These are phyloP conservation scores for Calocera cornea DNA, from an alignment of 768 basidiomycete genomes.

Conservation along the genomic window DNA sequence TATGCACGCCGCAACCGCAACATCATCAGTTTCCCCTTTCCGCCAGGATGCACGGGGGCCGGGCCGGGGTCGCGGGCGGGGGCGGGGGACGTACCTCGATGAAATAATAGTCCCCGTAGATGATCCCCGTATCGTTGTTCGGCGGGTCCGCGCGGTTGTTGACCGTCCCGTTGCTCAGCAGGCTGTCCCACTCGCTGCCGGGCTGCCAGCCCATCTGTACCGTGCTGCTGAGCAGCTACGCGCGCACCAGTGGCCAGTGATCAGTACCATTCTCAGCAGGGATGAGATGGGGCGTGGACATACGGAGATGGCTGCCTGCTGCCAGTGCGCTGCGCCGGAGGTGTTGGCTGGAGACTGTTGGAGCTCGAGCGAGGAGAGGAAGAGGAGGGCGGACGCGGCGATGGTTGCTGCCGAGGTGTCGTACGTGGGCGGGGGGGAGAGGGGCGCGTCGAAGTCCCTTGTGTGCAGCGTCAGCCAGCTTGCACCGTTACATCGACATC, in stretches of 20 bases:
- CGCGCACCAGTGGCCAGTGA: neutral
- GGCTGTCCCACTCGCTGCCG: constrained; percentile 39
- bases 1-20: constrained; percentile 4
- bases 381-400: constrained; percentile 43
- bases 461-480: constrained; percentile 5
- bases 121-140: constrained; percentile 47
- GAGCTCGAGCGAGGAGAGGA: constrained; percentile 35
- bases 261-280: neutral
- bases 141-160: constrained; percentile 35
- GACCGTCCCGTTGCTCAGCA: constrained; percentile 53
- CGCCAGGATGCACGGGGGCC: too few species aligned
- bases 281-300: constrained; percentile 10
- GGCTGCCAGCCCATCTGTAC: constrained; percentile 44
- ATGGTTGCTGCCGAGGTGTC: constrained; percentile 61
- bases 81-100: constrained; percentile 27
- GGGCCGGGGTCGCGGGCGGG: too few species aligned
- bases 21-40: too few species aligned
- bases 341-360: constrained; percentile 22
- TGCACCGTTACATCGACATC: too few species aligned
- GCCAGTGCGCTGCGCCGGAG: constrained; percentile 30
- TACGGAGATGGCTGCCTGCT: constrained; percentile 37
- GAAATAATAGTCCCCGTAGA: constrained; percentile 54
- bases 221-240: constrained; percentile 35
- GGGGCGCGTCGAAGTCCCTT: constrained; percentile 64
- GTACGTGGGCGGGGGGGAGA: constrained; percentile 39